A percentile compares a stretch with the other conserved stretches of the same genome.
These are phyloP conservation scores for Samsoniella hepiali DNA, from an alignment of 2,329 filamentous ascomycete species.

Conservation along the genomic window DNA sequence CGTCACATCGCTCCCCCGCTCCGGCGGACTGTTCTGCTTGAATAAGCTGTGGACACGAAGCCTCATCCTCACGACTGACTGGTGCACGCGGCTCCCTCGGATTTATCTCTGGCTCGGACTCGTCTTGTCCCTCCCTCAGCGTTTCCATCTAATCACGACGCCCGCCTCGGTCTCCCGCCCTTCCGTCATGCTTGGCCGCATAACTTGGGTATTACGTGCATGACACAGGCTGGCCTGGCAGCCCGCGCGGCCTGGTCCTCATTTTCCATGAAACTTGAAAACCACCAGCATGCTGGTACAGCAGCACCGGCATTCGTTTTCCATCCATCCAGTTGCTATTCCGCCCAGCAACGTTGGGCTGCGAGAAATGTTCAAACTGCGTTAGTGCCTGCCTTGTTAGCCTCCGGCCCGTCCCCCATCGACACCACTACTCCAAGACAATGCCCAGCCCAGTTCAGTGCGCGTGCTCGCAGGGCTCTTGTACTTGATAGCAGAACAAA, in stretches of 20 bases:
- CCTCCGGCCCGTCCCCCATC: background rate
- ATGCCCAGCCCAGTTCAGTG: background rate
- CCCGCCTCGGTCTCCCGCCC: background rate
- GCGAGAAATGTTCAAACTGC: too few relatives aligned
- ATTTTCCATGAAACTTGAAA: too few relatives aligned
- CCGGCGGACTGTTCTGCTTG: too few relatives aligned
- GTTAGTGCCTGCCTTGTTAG: background rate
- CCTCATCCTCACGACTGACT: background rate
- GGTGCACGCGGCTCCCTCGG: background rate
- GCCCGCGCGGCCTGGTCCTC: background rate
- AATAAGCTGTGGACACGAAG: background rate
- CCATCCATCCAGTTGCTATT: background rate
- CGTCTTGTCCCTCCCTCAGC: background rate
- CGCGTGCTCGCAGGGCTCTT: background rate
- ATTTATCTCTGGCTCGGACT: constrained; percentile 8
- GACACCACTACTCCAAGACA: background rate
- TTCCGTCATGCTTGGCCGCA: background rate
- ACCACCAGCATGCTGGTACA: background rate
- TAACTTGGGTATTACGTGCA: too few relatives aligned
- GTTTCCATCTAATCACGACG: background rate
- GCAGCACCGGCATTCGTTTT: too few relatives aligned
- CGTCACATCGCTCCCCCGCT: background rate
- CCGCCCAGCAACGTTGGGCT: too few relatives aligned
- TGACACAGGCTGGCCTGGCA: background rate
- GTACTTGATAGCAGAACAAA: background rate